Evolutionary conservation across 108 stramenopile species (phyloP).

Genomic region (Fragilariopsis cylindrus): DNA sequence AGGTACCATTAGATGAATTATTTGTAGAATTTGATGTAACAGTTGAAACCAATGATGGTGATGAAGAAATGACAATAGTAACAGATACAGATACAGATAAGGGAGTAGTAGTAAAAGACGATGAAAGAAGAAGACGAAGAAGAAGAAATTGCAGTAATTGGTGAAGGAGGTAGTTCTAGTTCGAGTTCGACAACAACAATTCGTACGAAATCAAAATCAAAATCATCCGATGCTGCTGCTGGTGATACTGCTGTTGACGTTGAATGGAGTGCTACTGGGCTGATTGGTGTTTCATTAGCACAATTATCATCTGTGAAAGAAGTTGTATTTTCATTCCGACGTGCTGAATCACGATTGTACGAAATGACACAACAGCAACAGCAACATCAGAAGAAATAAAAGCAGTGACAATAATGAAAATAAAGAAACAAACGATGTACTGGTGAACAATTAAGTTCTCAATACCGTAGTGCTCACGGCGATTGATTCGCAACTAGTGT

Average conservation of each 20-base stretch:
- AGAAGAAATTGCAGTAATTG: slow-evolving; percentile 27
- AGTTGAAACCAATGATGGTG: slow-evolving; percentile 41
- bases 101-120: slow-evolving; percentile 9
- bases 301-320: slow-evolving; percentile 45
- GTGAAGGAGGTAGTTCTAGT: slow-evolving; percentile 50
- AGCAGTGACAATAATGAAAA: too few species aligned
- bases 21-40: slow-evolving; percentile 47
- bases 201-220: slow-evolving; percentile 20
- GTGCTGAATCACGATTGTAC: slow-evolving; percentile 42
- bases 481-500: too few species aligned
- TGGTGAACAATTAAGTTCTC: too few species aligned
- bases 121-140: not conserved
- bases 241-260: slow-evolving; percentile 1
- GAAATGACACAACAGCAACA: slow-evolving; percentile 27
- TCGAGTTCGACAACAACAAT: slow-evolving; percentile 44
- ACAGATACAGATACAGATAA: not conserved
- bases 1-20: slow-evolving; percentile 37
- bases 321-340: slow-evolving; percentile 45
- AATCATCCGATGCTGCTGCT: not conserved
- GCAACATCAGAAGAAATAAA: not conserved
- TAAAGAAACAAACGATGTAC: too few species aligned
- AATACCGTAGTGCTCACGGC: too few species aligned
- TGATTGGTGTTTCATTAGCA: slow-evolving; percentile 47
- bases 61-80: slow-evolving; percentile 42
- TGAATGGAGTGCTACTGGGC: slow-evolving; percentile 52